Evolutionary conservation across 2,329 filamentous ascomycete species (phyloP).

Genomic region (Macrophomina pseudophaseolina): DNA sequence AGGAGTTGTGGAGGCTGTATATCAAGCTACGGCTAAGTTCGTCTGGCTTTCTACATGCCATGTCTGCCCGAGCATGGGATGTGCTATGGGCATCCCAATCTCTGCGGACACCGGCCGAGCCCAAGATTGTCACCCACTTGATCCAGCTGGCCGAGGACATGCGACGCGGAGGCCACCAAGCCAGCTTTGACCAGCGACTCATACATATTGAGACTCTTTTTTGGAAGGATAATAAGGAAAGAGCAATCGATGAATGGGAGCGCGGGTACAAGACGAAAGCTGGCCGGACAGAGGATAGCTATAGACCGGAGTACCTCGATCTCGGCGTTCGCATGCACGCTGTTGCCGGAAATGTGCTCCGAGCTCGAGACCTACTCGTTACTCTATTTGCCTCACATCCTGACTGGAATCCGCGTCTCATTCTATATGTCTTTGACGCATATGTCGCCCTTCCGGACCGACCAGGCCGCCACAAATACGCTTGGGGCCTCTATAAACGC

Average conservation of each 20-base stretch:
- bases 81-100: slow-evolving; percentile 40
- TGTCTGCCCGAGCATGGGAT: slow-evolving; percentile 41
- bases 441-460: slow-evolving; percentile 60
- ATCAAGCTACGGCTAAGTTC: slow-evolving; percentile 31
- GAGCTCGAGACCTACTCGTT: slow-evolving; percentile 62
- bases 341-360: slow-evolving; percentile 61
- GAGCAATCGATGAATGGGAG: slow-evolving; percentile 42
- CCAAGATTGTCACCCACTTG: slow-evolving; percentile 32
- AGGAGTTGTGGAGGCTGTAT: slow-evolving; percentile 41
- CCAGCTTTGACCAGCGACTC: slow-evolving; percentile 33
- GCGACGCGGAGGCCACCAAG: slow-evolving; percentile 28
- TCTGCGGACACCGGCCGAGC: slow-evolving; percentile 27
- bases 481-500: slow-evolving; percentile 70
- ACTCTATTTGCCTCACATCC: slow-evolving; percentile 56
- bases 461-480: slow-evolving; percentile 51
- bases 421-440: slow-evolving; percentile 72
- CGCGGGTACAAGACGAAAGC: slow-evolving; percentile 29
- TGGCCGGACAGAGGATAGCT: slow-evolving; percentile 33
- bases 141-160: slow-evolving; percentile 39
- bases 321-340: slow-evolving; percentile 71
- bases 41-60: slow-evolving; percentile 29
- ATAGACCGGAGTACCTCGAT: slow-evolving; percentile 56
- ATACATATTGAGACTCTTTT: slow-evolving; percentile 39
- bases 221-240: slow-evolving; percentile 33
- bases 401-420: slow-evolving; percentile 59